A percentile compares a stretch with the other conserved stretches of the same genome.
These are phyloP conservation scores for Williopsis jadinii DNA, from an alignment of 1,139 yeast species.

Conservation along the genomic window DNA sequence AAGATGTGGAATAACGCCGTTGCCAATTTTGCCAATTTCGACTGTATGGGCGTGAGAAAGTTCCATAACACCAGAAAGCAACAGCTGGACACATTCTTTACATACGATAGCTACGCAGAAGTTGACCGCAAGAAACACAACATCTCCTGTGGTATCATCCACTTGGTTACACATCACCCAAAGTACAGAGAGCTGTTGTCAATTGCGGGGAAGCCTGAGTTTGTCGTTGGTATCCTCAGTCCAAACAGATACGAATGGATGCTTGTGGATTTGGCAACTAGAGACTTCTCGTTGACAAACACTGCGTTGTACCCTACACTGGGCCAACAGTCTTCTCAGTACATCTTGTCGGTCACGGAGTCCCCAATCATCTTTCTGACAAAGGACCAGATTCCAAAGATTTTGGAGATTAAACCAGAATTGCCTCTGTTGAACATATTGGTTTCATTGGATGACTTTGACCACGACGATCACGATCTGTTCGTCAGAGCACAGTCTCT, in stretches of 20 bases:
- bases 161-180: conserved; percentile 33
- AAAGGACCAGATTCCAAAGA: conserved; percentile 36
- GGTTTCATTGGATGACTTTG: conserved; percentile 36
- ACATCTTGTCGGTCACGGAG: conserved; percentile 49
- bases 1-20: conserved; percentile 31
- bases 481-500: conserved; percentile 20
- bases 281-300: conserved; percentile 42
- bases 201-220: conserved; percentile 26
- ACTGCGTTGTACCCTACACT: conserved; percentile 61
- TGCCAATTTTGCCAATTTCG: conserved; percentile 20
- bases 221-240: conserved; percentile 47
- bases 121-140: conserved; percentile 30
- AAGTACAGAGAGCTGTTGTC: conserved; percentile 10
- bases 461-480: conserved; percentile 18
- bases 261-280: conserved; percentile 52
- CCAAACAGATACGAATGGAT: conserved; percentile 55
- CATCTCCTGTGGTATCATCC: conserved; percentile 43
- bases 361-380: conserved; percentile 51
- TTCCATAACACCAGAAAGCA: conserved; percentile 19
- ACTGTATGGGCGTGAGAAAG: conserved; percentile 34
- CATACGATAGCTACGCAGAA: conserved; percentile 31
- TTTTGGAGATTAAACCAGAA: conserved; percentile 30
- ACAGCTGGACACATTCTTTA: conserved; percentile 25
- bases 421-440: conserved; percentile 31
- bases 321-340: conserved; percentile 51